A percentile compares a stretch with the other conserved stretches of the same genome.
Evolutionary conservation across 2,329 filamentous ascomycete species (phyloP).

Genomic region (Alternaria hordeiaustralica): DNA sequence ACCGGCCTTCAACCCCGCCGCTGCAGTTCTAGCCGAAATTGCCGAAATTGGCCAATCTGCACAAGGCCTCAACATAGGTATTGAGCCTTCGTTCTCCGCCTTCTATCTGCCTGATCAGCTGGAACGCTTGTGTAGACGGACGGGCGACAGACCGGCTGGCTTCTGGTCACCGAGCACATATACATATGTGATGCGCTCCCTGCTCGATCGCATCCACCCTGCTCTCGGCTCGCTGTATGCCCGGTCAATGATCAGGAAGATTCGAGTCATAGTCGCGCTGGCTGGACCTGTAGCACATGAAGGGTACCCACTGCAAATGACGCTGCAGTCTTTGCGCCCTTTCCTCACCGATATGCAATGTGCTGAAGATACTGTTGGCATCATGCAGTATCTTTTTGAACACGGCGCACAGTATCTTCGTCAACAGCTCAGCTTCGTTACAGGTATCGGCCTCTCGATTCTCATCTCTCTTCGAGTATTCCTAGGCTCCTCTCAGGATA

Average conservation of each 20-base stretch:
- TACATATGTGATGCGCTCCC: conserved; percentile 74
- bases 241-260: conserved; percentile 83
- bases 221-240: conserved; percentile 86
- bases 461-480: conserved; percentile 80
- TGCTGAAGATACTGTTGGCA: conserved; percentile 85
- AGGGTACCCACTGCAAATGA: conserved; percentile 88
- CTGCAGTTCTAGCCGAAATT: conserved; percentile 72
- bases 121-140: conserved; percentile 76
- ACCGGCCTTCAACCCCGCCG: conserved; percentile 64
- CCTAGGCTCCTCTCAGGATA: conserved; percentile 74
- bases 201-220: conserved; percentile 81
- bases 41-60: conserved; percentile 70
- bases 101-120: conserved; percentile 79
- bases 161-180: conserved; percentile 81
- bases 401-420: conserved; percentile 70
- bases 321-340: conserved; percentile 78
- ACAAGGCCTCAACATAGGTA: conserved; percentile 72
- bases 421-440: conserved; percentile 74
- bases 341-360: conserved; percentile 86
- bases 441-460: conserved; percentile 79
- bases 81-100: conserved; percentile 85
- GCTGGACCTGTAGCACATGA: conserved; percentile 74
- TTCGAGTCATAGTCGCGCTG: conserved; percentile 80
- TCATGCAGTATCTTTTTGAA: conserved; percentile 82
- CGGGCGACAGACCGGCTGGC: conserved; percentile 63